Percentiles rank a stretch among this genome's conserved stretches.
Conservation (phyloP, 257 asterid species). For the Solanum virginianum region DNA sequence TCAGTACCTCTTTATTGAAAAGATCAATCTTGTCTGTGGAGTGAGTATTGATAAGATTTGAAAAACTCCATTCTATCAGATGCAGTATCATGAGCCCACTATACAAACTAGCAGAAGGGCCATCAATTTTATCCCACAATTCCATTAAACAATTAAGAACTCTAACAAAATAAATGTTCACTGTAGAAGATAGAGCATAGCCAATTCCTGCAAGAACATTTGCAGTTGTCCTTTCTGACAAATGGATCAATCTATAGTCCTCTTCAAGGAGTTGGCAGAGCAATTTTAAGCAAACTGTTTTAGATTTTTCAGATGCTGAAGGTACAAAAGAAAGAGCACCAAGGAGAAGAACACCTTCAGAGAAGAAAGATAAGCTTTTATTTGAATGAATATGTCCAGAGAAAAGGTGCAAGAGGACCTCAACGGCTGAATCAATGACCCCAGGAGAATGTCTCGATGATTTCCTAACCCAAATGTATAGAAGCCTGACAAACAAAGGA, state of each 20-base stretch:
- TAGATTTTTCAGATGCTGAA: slow-evolving; percentile 52
- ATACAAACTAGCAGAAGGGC: slow-evolving; percentile 33
- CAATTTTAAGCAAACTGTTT: slow-evolving; percentile 51
- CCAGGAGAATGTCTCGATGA: slow-evolving; percentile 48
- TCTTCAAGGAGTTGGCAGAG: slow-evolving; percentile 52
- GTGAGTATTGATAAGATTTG: slow-evolving; percentile 34
- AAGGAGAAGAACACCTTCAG: slow-evolving; percentile 70
- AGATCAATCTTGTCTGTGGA: slow-evolving; percentile 42
- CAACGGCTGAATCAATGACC: slow-evolving; percentile 42
- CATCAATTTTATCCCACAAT: slow-evolving; percentile 52
- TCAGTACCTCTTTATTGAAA: slow-evolving; percentile 30
- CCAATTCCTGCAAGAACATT: slow-evolving; percentile 68
- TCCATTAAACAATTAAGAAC: slow-evolving; percentile 37
- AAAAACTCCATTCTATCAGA: slow-evolving; percentile 73
- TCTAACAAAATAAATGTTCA: slow-evolving; percentile 27
- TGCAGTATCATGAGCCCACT: slow-evolving; percentile 79
- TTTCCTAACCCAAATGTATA: slow-evolving; percentile 78
- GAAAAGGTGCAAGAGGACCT: slow-evolving; percentile 30
- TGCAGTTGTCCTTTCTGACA: slow-evolving; percentile 41
- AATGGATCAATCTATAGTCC: slow-evolving; percentile 22
- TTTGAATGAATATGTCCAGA: slow-evolving; percentile 22
- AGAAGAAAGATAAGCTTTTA: slow-evolving; percentile 32
- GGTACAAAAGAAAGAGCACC: slow-evolving; percentile 60
- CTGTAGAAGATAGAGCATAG: slow-evolving; percentile 65
- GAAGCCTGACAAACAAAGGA: slow-evolving; percentile 62